phyloP scores from a whole-genome alignment of 73 alveolate genomes.

The Loxodes magnus region DNA sequence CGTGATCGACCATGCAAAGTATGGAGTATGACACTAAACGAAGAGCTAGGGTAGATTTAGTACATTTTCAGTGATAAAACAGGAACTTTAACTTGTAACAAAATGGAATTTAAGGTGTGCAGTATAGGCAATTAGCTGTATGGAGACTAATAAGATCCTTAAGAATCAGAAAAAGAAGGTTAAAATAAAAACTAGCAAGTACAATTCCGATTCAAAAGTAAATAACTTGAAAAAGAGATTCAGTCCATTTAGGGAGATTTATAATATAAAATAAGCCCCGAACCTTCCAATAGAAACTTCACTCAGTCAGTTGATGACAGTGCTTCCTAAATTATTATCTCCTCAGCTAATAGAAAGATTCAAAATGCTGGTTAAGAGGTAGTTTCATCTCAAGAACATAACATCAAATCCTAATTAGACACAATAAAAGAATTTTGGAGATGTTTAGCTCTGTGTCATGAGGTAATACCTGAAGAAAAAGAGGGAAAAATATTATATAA shows the following conservation, averaged over 20 bases:
- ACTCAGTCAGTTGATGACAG: not conserved
- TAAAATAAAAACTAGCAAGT: too few species aligned
- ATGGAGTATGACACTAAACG: conserved; percentile 64
- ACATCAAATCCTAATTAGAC: too few species aligned
- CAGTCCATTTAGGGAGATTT: too few species aligned
- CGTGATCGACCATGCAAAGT: conserved; percentile 44
- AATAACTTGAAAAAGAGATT: too few species aligned
- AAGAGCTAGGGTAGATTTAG: conserved; percentile 75
- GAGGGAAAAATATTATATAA: conserved; percentile 17
- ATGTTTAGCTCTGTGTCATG: conserved; percentile 59
- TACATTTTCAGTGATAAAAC: conserved; percentile 81
- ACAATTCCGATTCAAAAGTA: too few species aligned
- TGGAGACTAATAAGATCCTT: conserved; percentile 16
- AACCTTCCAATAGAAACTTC: conserved; percentile 10
- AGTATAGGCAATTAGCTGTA: conserved; percentile 29
- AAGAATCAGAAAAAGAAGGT: not conserved
- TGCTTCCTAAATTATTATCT: not conserved
- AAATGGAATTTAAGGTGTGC: conserved; percentile 56
- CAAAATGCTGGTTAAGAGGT: too few species aligned
- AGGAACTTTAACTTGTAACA: conserved; percentile 81
- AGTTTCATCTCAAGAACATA: too few species aligned
- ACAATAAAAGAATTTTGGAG: conserved; percentile 35
- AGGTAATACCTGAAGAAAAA: conserved; percentile 51
- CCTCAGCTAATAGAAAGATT: too few species aligned
- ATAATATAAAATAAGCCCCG: too few species aligned